Evolutionary conservation across 2,329 filamentous ascomycete species (phyloP), one percentile per base, ranked within the genome.

Genomic region (Claviceps fusiformis): DNA sequence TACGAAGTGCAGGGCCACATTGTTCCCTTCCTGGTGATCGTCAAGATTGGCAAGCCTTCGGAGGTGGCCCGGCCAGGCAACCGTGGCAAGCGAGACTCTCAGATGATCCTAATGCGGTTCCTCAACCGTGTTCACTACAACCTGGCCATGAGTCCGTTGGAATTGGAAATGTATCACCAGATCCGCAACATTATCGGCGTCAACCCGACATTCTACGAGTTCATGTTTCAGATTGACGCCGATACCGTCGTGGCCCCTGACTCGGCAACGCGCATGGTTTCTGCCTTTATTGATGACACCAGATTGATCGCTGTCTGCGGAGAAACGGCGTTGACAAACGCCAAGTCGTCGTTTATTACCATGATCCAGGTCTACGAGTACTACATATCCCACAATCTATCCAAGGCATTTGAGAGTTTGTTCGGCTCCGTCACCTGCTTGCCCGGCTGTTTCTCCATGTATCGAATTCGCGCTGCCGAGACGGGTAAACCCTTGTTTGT

Each of bases 351-450:
- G 1, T 89, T 95, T 66, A 83, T 95, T 62, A 98, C 93, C 53
- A 97, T 97, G 92, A 98, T 98, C 68, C 93, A 98, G 72, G 92
- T 98, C 39, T 98, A 97, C 77, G 92, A 98, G 72, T 98, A 98
- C 78, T 98, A 91, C 75, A 98, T 98, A 65, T 97, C 92, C 53
- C 92, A 98, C 77, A 95, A 97, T 69, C 73, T 98, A 62, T 85
- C 88, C 62, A 97, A 98, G 74, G 93, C 92, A 13, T 98, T 98
- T 69, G 92, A 97, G 72, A 93, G 87, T 73, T 78, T 98, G 64
- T 98, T 98, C 67, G 93, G 92, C 56, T 95, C 89, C 62, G 92
- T 98, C 62, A 98, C 93, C 52, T 98, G 93, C 79, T 77, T 98
- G 67, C 93, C 93, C 29, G 93, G 93, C 76, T 98, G 93, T 81